Evolutionary conservation across 345 rosid species (phyloP), one percentile per base, ranked within the genome.

Genomic region (Rhizophora apiculata): DNA sequence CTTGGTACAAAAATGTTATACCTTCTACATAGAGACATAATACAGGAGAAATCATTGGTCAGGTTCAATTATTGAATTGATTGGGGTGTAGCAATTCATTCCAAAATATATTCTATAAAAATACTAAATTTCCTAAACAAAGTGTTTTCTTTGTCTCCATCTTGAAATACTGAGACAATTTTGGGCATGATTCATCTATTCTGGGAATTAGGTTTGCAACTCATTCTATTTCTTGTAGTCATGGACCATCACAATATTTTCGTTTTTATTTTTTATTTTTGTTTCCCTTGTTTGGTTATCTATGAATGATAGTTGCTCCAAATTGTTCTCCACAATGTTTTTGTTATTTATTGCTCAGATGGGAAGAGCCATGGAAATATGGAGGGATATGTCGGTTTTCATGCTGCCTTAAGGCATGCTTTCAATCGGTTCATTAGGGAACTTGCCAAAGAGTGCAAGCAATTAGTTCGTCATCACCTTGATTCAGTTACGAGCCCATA

Each of bases 401-500:
- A 88, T 76, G 98, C 97, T 62, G 82, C 96, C 68, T 72, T 92
- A 71, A 86, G 96, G 72, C 96, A 87, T 27, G 83, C 91, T 54
- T 92, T 92, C 78, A 82, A 56, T 70, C 85, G 86, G 21, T 90
- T 95, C 65, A 80, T 95, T 68, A 86, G 79, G 78, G 89, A 90
- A 60, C 90, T 90, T 46, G 84, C 96, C 9, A 88, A 89, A 81
- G 89, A 92, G 63, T 90, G 99, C 84, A 92, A 90, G 86, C 90
- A 92, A 67, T 72, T 92, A 73, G 91, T 88, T 69, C 82, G 92
- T 67, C 97, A 95, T 73, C 99, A 92, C 80, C 96, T 92, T 60
- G 96, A 95, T 84, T 95, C 99, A 37, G 98, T 85, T 31, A 95
- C 98, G 5, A 92, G 99, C 59, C 90, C 97, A 75, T 92, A 95